phyloP scores from a whole-genome alignment of 2,329 filamentous ascomycete species.

The Stagonosporopsis rhizophila region DNA sequence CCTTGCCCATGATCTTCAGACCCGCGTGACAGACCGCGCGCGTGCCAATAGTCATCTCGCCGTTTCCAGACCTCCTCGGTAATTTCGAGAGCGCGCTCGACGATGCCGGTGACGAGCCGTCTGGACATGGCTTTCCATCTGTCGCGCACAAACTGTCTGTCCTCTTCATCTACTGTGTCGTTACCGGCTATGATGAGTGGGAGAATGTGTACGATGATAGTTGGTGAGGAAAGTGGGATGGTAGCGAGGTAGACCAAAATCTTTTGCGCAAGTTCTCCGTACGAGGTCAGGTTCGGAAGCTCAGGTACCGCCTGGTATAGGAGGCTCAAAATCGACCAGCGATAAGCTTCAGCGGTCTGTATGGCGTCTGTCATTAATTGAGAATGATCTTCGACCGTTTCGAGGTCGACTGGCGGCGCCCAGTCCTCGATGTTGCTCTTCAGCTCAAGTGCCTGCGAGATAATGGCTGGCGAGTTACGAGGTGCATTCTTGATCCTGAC shows the following conservation, averaged over 20 bases:
- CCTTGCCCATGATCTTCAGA: background rate
- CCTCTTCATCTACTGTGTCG: slow-evolving; percentile 65
- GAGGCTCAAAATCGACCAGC: slow-evolving; percentile 69
- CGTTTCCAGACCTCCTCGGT: slow-evolving; percentile 71
- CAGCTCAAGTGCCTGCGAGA: slow-evolving; percentile 67
- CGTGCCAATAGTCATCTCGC: slow-evolving; percentile 60
- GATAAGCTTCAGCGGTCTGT: slow-evolving; percentile 71
- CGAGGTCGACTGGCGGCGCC: slow-evolving; percentile 63
- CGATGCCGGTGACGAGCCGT: slow-evolving; percentile 69
- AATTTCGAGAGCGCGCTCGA: slow-evolving; percentile 69
- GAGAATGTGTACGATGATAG: slow-evolving; percentile 73
- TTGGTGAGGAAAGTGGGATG: slow-evolving; percentile 66
- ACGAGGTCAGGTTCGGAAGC: slow-evolving; percentile 64
- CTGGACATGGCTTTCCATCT: slow-evolving; percentile 67
- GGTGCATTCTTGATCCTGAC: slow-evolving; percentile 58
- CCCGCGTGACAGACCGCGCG: slow-evolving; percentile 26
- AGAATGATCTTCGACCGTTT: slow-evolving; percentile 65
- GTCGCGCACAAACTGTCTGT: slow-evolving; percentile 67
- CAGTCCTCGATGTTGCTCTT: slow-evolving; percentile 67
- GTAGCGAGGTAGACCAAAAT: slow-evolving; percentile 68
- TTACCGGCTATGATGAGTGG: slow-evolving; percentile 70
- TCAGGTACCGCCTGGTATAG: slow-evolving; percentile 72
- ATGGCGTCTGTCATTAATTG: slow-evolving; percentile 67
- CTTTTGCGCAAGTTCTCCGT: slow-evolving; percentile 64
- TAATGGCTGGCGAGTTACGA: slow-evolving; percentile 65